These are phyloP conservation scores for Fragilariopsis cylindrus DNA, from an alignment of 108 stramenopile genomes.

Conservation along the genomic window DNA sequence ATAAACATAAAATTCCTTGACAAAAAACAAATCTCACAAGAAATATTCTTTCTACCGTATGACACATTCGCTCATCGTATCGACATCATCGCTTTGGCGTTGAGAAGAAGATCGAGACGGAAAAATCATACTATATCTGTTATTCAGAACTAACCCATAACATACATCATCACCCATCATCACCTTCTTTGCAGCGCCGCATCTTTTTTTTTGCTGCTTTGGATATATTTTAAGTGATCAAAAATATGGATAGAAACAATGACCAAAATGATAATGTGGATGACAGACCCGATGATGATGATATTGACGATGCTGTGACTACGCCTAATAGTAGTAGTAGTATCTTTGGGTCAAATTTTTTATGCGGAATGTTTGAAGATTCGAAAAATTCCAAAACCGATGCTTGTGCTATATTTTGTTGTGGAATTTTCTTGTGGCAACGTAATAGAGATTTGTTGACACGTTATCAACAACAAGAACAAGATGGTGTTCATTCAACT, in stretches of 20 bases:
- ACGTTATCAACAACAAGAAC: conserved; percentile 30
- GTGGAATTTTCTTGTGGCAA: conserved; percentile 70
- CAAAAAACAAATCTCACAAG: no score
- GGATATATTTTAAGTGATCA: no score
- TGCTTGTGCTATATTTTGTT: conserved; percentile 74
- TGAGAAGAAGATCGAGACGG: no score
- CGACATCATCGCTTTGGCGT: no score
- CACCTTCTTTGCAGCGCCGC: no score
- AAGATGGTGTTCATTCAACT: background rate
- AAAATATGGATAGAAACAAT: background rate
- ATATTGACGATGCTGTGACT: background rate
- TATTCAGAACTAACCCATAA: no score
- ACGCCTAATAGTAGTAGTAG: background rate
- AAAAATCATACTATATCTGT: no score
- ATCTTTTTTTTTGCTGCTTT: no score
- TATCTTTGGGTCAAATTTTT: background rate
- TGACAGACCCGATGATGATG: background rate
- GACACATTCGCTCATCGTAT: no score
- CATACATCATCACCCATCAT: no score
- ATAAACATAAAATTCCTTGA: no score
- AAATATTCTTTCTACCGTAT: no score
- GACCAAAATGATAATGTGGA: background rate
- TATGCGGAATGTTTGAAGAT: conserved; percentile 37
- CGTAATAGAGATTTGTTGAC: conserved; percentile 66
- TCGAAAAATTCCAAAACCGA: conserved; percentile 49